phyloP scores from a whole-genome alignment of 2,329 filamentous ascomycete genomes.

The Venturia oleaginea region DNA sequence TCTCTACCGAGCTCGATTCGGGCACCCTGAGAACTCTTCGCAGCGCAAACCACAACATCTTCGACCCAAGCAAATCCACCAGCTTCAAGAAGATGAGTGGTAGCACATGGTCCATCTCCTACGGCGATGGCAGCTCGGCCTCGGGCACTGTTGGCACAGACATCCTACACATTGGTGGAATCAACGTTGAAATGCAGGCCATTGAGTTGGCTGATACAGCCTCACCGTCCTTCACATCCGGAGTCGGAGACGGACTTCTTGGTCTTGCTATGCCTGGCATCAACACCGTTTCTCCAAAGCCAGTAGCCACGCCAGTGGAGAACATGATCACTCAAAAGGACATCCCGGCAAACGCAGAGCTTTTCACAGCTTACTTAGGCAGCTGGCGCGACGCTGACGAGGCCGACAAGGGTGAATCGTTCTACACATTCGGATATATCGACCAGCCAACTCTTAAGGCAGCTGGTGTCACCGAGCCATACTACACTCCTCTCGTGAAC shows the following conservation, averaged over 20 bases:
- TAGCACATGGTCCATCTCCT: slow-evolving; percentile 55
- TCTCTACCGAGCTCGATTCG: background rate
- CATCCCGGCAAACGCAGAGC: slow-evolving; percentile 39
- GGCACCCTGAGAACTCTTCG: background rate
- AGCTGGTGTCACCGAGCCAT: slow-evolving; percentile 45
- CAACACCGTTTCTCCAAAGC: slow-evolving; percentile 50
- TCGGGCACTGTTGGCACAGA: slow-evolving; percentile 58
- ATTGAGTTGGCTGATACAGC: slow-evolving; percentile 55
- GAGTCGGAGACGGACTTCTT: slow-evolving; percentile 54
- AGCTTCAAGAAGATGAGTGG: slow-evolving; percentile 44
- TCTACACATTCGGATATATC: slow-evolving; percentile 68
- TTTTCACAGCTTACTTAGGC: slow-evolving; percentile 58
- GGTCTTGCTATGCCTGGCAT: slow-evolving; percentile 57
- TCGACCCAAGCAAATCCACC: slow-evolving; percentile 50
- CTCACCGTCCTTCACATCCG: slow-evolving; percentile 48
- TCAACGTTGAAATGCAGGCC: slow-evolving; percentile 52
- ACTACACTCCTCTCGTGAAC: slow-evolving; percentile 51
- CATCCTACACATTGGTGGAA: slow-evolving; percentile 50
- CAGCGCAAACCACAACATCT: slow-evolving; percentile 40
- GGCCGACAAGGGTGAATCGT: slow-evolving; percentile 40
- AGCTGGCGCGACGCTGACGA: slow-evolving; percentile 42
- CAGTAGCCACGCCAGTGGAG: slow-evolving; percentile 54
- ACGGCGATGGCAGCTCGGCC: slow-evolving; percentile 59
- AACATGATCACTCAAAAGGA: slow-evolving; percentile 56
- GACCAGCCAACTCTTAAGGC: slow-evolving; percentile 51